Conservation (phyloP, 2,329 filamentous ascomycete species). For the Penicillium sp. region DNA sequence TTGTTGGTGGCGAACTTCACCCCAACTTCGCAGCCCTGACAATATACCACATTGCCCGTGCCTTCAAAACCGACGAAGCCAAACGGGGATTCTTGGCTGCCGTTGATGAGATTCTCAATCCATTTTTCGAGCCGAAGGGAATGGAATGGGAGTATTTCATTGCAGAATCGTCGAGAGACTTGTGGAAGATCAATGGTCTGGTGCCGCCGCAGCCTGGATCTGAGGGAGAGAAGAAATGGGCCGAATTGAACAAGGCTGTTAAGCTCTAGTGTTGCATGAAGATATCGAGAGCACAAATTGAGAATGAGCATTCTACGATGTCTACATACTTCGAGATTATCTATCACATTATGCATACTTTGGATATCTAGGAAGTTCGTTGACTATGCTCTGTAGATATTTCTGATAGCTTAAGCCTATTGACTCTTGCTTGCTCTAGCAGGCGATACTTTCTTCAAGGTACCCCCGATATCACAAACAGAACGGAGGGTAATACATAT, state of each 20-base stretch:
- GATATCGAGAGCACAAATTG: not conserved
- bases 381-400: not conserved
- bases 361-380: not conserved
- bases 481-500: not conserved
- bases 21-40: not conserved
- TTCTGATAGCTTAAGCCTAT: not conserved
- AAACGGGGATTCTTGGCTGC: not conserved
- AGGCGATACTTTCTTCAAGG: not conserved
- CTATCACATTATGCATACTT: not conserved
- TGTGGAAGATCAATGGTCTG: conserved; percentile 16
- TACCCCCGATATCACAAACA: not conserved
- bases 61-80: conserved; percentile 7
- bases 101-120: not conserved
- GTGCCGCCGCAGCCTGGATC: conserved; percentile 1
- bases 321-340: not conserved
- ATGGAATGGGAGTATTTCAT: conserved; percentile 17
- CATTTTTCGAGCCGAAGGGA: conserved; percentile 2
- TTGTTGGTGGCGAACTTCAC: not conserved
- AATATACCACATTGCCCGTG: conserved; percentile 10
- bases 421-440: not conserved
- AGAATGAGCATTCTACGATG: not conserved
- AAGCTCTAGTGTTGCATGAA: not conserved
- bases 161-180: conserved; percentile 8
- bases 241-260: conserved; percentile 1
- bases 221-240: conserved; percentile 4